Conservation (phyloP, 129 eudicot species). For the Gnaphalium uliginosum region DNA sequence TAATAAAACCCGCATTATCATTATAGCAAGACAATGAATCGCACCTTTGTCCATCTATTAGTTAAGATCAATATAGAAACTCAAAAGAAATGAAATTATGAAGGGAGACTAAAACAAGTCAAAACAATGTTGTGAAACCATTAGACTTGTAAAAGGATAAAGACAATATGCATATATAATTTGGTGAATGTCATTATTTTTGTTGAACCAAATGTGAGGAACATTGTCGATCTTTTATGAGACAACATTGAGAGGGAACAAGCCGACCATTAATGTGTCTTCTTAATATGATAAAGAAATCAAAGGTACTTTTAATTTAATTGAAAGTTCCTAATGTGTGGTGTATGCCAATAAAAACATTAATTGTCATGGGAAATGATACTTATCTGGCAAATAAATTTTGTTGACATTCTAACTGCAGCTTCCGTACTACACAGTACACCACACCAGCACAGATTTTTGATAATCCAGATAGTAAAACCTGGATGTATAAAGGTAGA, state of each 20-base stretch:
- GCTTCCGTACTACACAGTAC: background rate
- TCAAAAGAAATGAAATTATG: background rate
- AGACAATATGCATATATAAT: no score
- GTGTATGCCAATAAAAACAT: background rate
- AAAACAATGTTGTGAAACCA: background rate
- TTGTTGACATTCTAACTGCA: background rate
- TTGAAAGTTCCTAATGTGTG: background rate
- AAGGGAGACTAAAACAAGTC: background rate
- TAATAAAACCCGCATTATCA: background rate
- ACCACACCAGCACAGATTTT: background rate
- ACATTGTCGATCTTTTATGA: background rate
- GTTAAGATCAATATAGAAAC: background rate
- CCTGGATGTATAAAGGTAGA: background rate
- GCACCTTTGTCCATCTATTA: background rate
- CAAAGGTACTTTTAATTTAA: background rate
- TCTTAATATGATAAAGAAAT: background rate
- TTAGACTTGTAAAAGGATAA: no score
- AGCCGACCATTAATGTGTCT: background rate
- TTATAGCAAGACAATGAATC: background rate
- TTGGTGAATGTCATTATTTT: background rate
- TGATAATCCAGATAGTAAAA: background rate
- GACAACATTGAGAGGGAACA: conserved; percentile 20
- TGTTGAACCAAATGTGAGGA: background rate
- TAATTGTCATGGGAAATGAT: background rate
- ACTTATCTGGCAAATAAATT: background rate